Conservation (phyloP, 345 rosid species). For the Ceriops tagal region DNA sequence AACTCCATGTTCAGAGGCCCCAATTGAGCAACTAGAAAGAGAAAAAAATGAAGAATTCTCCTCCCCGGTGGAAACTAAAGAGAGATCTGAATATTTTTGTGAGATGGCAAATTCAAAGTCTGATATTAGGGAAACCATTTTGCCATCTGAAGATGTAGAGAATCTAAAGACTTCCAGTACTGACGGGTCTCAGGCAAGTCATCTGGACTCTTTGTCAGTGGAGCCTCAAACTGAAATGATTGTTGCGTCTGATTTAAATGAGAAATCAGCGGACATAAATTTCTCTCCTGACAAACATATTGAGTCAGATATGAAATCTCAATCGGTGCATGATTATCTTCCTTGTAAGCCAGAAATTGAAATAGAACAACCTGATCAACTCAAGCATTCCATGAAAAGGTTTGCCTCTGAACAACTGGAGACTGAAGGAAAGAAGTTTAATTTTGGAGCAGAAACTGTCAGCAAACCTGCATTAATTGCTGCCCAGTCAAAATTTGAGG, state of each 20-base stretch:
- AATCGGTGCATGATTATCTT: conserved; percentile 24
- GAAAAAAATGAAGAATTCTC: conserved; percentile 29
- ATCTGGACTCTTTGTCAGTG: conserved; percentile 28
- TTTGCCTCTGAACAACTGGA: conserved; percentile 46
- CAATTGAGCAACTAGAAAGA: conserved; percentile 31
- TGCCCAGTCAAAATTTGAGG: conserved; percentile 79
- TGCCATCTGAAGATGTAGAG: conserved; percentile 36
- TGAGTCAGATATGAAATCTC: conserved; percentile 28
- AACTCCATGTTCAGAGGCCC: conserved; percentile 26
- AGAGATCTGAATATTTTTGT: conserved; percentile 30
- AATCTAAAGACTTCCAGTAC: conserved; percentile 35
- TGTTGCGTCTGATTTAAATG: conserved; percentile 34
- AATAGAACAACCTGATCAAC: conserved; percentile 46
- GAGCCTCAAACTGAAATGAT: conserved; percentile 32
- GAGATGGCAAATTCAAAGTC: conserved; percentile 30
- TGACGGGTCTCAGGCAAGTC: conserved; percentile 25
- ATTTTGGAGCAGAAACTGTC: conserved; percentile 44
- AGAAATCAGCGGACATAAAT: conserved; percentile 37
- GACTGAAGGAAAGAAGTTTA: conserved; percentile 40
- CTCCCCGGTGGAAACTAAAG: conserved; percentile 24
- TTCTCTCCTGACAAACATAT: conserved; percentile 23
- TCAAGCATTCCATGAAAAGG: conserved; percentile 50
- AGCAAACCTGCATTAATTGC: conserved; percentile 68
- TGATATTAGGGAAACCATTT: conserved; percentile 26
- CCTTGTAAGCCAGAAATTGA: conserved; percentile 37